A percentile compares a stretch with the other conserved stretches of the same genome.
Conservation (phyloP, 306 rosid genomes). For the Chamaecrista fasciculata region DNA sequence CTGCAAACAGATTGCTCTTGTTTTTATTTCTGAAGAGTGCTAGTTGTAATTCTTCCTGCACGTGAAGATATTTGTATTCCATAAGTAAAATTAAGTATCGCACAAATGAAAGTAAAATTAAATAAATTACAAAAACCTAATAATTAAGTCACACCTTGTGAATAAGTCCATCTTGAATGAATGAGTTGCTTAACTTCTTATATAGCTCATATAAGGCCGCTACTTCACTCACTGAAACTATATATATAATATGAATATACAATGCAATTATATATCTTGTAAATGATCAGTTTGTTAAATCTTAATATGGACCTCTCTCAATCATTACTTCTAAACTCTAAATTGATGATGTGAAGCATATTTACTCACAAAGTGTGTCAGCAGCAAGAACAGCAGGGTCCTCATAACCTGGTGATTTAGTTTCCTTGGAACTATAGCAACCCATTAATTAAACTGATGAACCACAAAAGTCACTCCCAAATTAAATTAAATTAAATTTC, state of each 20-base stretch:
- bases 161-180: slow-evolving; percentile 70
- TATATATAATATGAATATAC: slow-evolving; percentile 10
- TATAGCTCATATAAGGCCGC: slow-evolving; percentile 78
- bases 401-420: slow-evolving; percentile 54
- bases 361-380: slow-evolving; percentile 88
- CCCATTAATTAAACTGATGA: slow-evolving; percentile 77
- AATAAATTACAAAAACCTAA: slow-evolving; percentile 1
- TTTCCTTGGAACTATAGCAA: slow-evolving; percentile 57
- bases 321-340: too few relatives aligned
- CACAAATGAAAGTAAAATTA: background rate
- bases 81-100: background rate
- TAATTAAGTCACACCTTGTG: slow-evolving; percentile 87
- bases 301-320: too few relatives aligned
- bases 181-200: slow-evolving; percentile 79
- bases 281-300: background rate
- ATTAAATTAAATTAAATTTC: too few relatives aligned
- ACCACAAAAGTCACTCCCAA: slow-evolving; percentile 33
- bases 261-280: background rate
- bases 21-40: slow-evolving; percentile 74
- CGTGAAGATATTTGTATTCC: background rate
- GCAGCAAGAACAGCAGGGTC: slow-evolving; percentile 79
- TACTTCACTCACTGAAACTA: slow-evolving; percentile 80
- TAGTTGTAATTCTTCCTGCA: slow-evolving; percentile 92
- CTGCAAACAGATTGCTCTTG: slow-evolving; percentile 70
- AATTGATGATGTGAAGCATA: too few relatives aligned